phyloP scores from a whole-genome alignment of 495 filamentous ascomycete species.

The Lophiotrema nucula region DNA sequence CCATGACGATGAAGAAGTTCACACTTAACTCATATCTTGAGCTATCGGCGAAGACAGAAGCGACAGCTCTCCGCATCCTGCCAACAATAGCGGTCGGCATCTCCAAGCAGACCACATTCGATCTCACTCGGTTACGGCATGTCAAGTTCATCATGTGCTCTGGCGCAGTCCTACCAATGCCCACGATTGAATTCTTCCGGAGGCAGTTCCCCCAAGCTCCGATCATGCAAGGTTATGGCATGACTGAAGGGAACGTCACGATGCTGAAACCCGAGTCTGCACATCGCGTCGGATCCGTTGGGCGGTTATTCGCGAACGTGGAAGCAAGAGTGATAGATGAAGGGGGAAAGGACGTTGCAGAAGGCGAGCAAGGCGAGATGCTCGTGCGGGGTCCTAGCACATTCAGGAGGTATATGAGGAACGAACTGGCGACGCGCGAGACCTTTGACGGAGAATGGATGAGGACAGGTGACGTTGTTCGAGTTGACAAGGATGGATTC shows the following conservation, averaged over 20 bases:
- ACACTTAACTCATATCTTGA: neutral
- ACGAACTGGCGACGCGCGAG: slow-evolving; percentile 9
- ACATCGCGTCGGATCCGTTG: slow-evolving; percentile 1
- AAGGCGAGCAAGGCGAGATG: slow-evolving; percentile 19
- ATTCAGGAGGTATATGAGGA: slow-evolving; percentile 15
- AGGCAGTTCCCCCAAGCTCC: neutral
- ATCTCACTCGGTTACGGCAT: neutral
- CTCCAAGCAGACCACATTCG: slow-evolving; percentile 6
- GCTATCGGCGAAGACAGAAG: slow-evolving; percentile 4
- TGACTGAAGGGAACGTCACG: slow-evolving; percentile 13
- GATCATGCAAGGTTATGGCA: slow-evolving; percentile 22
- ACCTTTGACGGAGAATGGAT: slow-evolving; percentile 19
- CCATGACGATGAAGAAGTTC: slow-evolving; percentile 16
- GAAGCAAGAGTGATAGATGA: slow-evolving; percentile 14
- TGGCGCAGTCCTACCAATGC: slow-evolving; percentile 4
- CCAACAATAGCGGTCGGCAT: slow-evolving; percentile 15
- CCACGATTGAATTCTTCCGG: slow-evolving; percentile 7
- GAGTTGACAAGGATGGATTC: slow-evolving; percentile 37
- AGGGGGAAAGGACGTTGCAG: slow-evolving; percentile 1
- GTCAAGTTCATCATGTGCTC: slow-evolving; percentile 22
- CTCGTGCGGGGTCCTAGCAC: slow-evolving; percentile 6
- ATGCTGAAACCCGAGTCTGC: slow-evolving; percentile 10
- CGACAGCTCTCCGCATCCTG: slow-evolving; percentile 7
- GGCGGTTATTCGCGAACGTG: slow-evolving; percentile 4
- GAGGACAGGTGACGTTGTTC: slow-evolving; percentile 38